Evolutionary conservation across 768 basidiomycete genomes (phyloP), one percentile per base, ranked within the genome.

Genomic region (Cyclocybe cylindracea): DNA sequence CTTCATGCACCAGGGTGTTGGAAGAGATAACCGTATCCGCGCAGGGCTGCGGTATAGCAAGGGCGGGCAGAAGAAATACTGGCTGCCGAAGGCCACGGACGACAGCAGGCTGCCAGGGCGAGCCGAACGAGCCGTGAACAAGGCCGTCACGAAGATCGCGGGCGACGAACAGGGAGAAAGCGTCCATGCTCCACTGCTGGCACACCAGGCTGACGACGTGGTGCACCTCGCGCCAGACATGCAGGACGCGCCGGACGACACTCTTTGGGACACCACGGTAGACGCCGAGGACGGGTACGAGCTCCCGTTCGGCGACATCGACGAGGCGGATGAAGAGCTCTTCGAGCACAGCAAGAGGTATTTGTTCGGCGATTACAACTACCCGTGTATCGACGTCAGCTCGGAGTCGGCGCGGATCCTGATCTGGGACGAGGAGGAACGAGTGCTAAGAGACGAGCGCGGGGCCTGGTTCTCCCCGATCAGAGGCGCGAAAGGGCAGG

Each of bases 61-160:
- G 48, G 94, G 94, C n/a, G 97, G 96, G 1, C 83, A 85, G 65
- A 77, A 78, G 50, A 99, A 99, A 71, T 99, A 99, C 68, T 99
- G 97, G 97, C 76, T 99, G 7, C 94, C 95, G 0, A 84, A 86
- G 61, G 79, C 83, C 0, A 73, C 67, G 19, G 61, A 73, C 36
- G 65, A 71, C 6, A 71, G 66, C 18, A 67, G 67, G 7, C 72
- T 72, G 2, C 67, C 71, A 10, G 74, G 76, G 31, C 69, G 67
- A 19, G 55, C 74, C 10, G 74, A 75, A 56, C 65, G 78, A 18
- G 66, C 72, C 1, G 61, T 80, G 18, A 78, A 80, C 44, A 64
- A 66, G 11, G 73, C 69, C 7, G 69, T 78, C 51, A 70, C 63
- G 49, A 70, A 65, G 37, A 65, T 77, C 42, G 73, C 73, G 10